Conservation (phyloP, 164 flowering plant genomes). For the Berberis thunbergii region DNA sequence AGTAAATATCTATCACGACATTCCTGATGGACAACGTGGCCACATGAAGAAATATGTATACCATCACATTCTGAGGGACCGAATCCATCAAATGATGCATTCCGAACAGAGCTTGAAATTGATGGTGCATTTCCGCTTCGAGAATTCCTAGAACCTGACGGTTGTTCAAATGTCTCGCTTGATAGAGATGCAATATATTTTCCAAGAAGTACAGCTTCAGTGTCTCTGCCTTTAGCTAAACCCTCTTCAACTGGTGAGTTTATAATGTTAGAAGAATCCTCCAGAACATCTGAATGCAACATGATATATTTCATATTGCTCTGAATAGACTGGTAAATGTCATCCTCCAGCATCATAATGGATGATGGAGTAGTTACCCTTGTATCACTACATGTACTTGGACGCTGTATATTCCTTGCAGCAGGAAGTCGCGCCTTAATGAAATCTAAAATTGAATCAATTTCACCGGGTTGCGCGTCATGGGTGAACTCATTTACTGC, state of each 20-base stretch:
- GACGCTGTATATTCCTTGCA: constrained; percentile 25
- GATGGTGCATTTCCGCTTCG: constrained; percentile 13
- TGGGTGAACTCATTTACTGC: constrained; percentile 30
- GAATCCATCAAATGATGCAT: constrained; percentile 47
- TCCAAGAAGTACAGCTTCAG: constrained; percentile 38
- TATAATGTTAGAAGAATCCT: constrained; percentile 10
- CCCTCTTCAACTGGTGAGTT: constrained; percentile 16
- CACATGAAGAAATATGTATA: constrained; percentile 86
- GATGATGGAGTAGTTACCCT: constrained; percentile 17
- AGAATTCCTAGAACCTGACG: constrained; percentile 27
- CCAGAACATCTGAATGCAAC: constrained; percentile 6
- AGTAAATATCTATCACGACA: constrained; percentile 81
- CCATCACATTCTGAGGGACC: constrained; percentile 83
- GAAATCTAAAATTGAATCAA: constrained; percentile 41
- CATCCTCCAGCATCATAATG: constrained; percentile 49
- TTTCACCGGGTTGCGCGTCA: constrained; percentile 37
- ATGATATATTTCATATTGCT: constrained; percentile 22
- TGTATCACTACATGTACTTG: constrained; percentile 19
- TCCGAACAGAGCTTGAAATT: constrained; percentile 13
- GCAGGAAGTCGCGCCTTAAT: constrained; percentile 36
- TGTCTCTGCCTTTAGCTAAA: constrained; percentile 7
- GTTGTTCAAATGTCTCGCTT: constrained; percentile 27
- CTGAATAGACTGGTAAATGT: constrained; percentile 35
- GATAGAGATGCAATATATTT: constrained; percentile 47
- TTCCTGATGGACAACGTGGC: constrained; percentile 94